Percentiles rank a stretch among this genome's conserved stretches.
Evolutionary conservation across 108 stramenopile species (phyloP).

Genomic region (Aurantiochytrium sp.): DNA sequence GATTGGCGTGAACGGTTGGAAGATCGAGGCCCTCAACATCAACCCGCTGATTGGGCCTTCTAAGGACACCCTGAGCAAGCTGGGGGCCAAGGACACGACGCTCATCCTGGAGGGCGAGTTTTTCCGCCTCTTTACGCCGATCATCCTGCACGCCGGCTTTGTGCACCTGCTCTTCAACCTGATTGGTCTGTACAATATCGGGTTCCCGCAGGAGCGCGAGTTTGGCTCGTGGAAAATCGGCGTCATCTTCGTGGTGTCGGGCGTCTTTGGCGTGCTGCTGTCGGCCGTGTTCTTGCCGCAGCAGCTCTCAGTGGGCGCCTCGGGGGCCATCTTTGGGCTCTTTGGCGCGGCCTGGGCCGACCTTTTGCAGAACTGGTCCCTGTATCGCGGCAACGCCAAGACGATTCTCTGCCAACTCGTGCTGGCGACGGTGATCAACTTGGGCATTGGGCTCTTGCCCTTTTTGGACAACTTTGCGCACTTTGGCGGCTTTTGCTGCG

Average conservation of each 20-base stretch:
- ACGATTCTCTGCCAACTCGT: constrained; percentile 57
- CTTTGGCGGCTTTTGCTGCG: constrained; percentile 77
- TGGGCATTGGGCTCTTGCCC: neutral
- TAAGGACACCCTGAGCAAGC: constrained; percentile 68
- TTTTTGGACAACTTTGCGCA: constrained; percentile 78
- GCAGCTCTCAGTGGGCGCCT: constrained; percentile 81
- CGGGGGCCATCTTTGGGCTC: constrained; percentile 85
- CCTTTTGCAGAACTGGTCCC: constrained; percentile 78
- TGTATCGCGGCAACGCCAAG: constrained; percentile 60
- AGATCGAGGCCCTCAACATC: constrained; percentile 65
- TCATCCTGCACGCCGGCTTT: constrained; percentile 88
- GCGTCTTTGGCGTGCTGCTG: constrained; percentile 77
- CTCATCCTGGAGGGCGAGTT: constrained; percentile 79
- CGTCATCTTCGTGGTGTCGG: constrained; percentile 73
- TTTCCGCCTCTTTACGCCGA: constrained; percentile 76
- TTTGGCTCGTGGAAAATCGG: constrained; percentile 68
- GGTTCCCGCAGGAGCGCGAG: constrained; percentile 76
- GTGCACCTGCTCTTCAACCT: constrained; percentile 89
- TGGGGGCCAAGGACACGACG: constrained; percentile 76
- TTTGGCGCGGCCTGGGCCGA: constrained; percentile 80
- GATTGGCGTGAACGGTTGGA: constrained; percentile 35
- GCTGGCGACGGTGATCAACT: constrained; percentile 72
- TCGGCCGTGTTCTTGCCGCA: constrained; percentile 81
- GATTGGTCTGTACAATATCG: constrained; percentile 77
- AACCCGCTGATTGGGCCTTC: constrained; percentile 85